Base-by-base conservation (phyloP, 768 basidiomycete genomes). In the Hygrophorus pudorinus region DNA sequence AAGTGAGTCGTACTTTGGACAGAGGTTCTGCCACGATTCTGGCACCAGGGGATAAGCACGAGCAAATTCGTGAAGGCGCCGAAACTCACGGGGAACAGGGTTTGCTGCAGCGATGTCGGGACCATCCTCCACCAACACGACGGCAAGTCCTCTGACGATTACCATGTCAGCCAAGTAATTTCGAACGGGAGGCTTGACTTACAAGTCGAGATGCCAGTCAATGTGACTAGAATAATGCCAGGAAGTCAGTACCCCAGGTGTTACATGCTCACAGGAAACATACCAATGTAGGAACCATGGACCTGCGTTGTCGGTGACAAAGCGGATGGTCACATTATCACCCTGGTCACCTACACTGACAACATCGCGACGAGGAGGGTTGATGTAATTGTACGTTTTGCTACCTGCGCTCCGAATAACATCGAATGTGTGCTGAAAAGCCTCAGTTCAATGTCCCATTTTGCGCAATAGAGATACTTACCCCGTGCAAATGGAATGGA, bases 331-430 rank as follows among this genome's bases (percentile, higher is more conserved):
- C 12, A 70, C 70, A 13, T 66, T 65, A 39, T 63, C 59, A 31
- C 24, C 44, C 1, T 35, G 31, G 16, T 16, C 20, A 6, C 55
- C 53, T 8, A 34, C 50, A 30, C 51, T 53, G 33, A 78, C 69
- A 0, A 74, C 74, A 54, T 81, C 79, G 39, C 78, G 64, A 61
- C 62, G 46, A 14, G 71, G 62, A 1, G 79, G 81, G 53, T 84
- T 78, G 6, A 48, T 50, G 27, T 67, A 73, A 54, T 75, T 75
- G 51, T 60, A 63, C 1, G 35, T 46, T 1, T 45, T 42, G 28
- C 51, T 65, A 3, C 66, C 66, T 5, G 72, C 68, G 39, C 65
- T 66, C 40, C 65, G 56, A 17, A 73, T 55, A 16, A 74, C 72
- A 34, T 63, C 61, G 49, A 75, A 75, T 7, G 59, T 48, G 48